These are phyloP conservation scores for Arabidopsis hybrid DNA, from an alignment of 441 rosid species.

Conservation along the genomic window DNA sequence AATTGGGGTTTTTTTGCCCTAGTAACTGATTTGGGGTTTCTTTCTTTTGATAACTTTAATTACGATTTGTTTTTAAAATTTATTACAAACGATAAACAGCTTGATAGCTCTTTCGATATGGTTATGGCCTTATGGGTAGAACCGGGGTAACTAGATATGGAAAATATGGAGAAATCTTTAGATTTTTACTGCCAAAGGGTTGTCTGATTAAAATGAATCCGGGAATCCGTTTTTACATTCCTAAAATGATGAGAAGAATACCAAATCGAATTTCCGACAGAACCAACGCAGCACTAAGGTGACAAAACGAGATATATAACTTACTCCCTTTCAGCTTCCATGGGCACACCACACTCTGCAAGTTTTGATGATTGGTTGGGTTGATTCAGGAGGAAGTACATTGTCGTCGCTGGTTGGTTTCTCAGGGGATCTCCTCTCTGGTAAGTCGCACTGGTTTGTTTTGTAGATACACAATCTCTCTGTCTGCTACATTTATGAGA, in stretches of 20 bases:
- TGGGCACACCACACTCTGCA: conserved; percentile 8
- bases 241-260: conserved; percentile 32
- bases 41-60: too few relatives aligned
- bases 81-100: too few relatives aligned
- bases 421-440: conserved; percentile 40
- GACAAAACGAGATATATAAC: conserved; percentile 21
- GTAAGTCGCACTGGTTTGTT: conserved; percentile 70
- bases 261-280: background rate
- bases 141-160: background rate
- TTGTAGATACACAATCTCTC: conserved; percentile 66
- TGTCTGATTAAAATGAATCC: background rate
- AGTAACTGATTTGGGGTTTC: too few relatives aligned
- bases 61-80: too few relatives aligned
- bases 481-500: conserved; percentile 60
- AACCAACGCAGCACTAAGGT: conserved; percentile 15
- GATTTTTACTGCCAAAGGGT: conserved; percentile 21
- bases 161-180: background rate
- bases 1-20: too few relatives aligned
- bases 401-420: conserved; percentile 4
- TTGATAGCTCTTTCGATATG: too few relatives aligned
- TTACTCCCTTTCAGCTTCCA: conserved; percentile 21
- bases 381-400: too few relatives aligned
- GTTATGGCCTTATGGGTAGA: background rate
- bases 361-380: conserved; percentile 18
- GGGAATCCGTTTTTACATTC: conserved; percentile 30